Conservation (phyloP, 176 grass and related monocot species). For the Rhynchospora breviuscula region DNA sequence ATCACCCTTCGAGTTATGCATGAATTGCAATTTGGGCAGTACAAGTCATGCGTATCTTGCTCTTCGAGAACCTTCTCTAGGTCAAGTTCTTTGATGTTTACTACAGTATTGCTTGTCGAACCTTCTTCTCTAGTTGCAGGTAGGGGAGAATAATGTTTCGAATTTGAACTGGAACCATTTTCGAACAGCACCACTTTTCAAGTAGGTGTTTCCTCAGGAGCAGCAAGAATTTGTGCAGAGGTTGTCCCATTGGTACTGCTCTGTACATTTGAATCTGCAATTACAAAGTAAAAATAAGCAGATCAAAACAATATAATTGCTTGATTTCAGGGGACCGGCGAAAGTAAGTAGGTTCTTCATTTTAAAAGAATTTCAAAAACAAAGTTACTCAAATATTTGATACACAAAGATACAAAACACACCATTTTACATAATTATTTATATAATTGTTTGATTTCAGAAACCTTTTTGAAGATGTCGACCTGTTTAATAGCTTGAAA, state of each 20-base stretch:
- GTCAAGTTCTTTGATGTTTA: slow-evolving; percentile 42
- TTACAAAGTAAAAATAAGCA: background rate
- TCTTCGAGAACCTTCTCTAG: slow-evolving; percentile 60
- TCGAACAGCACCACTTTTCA: background rate
- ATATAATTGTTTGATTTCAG: background rate
- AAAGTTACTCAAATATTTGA: background rate
- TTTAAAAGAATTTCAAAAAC: background rate
- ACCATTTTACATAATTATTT: background rate
- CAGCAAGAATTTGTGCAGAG: background rate
- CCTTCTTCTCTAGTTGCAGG: background rate
- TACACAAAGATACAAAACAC: background rate
- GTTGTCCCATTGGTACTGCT: background rate
- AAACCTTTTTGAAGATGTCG: background rate
- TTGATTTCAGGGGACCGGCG: background rate
- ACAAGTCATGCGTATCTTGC: slow-evolving; percentile 85
- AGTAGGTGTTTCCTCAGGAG: background rate
- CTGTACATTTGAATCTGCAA: slow-evolving; percentile 36
- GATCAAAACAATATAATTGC: background rate
- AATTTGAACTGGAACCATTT: slow-evolving; percentile 9
- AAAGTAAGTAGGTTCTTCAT: background rate
- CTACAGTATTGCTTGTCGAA: slow-evolving; percentile 10
- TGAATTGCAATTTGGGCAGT: slow-evolving; percentile 74
- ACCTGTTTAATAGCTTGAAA: slow-evolving; percentile 11
- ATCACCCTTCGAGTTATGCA: slow-evolving; percentile 89
- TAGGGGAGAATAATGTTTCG: slow-evolving; percentile 11